A percentile compares a stretch with the other conserved stretches of the same genome.
These are phyloP conservation scores for Aspergillus sp. DNA, from an alignment of 2,329 filamentous ascomycete genomes.

Conservation along the genomic window DNA sequence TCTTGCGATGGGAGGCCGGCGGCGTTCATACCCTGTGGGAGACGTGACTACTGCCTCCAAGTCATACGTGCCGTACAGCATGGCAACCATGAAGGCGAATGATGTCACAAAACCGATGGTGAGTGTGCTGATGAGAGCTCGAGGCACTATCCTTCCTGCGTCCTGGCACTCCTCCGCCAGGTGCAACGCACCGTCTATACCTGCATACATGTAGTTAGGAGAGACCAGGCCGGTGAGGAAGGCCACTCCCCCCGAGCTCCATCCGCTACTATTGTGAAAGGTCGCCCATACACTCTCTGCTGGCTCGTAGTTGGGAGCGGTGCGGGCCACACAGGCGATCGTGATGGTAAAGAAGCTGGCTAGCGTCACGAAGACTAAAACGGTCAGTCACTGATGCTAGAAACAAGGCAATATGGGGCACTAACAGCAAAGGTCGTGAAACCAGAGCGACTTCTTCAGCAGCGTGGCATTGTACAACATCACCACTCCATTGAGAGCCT, in stretches of 20 bases:
- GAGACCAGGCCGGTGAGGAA: constrained; percentile 34
- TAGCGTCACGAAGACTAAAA: constrained; percentile 16
- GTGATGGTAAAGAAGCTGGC: constrained; percentile 21
- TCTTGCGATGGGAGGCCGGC: constrained; percentile 1
- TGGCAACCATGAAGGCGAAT: constrained; percentile 22
- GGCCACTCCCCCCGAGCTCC: constrained; percentile 24
- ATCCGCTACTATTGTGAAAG: constrained; percentile 25
- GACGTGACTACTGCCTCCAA: constrained; percentile 12
- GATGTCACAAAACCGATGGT: constrained; percentile 17
- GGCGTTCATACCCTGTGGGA: constrained; percentile 17
- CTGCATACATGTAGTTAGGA: constrained; percentile 30
- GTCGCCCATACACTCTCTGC: constrained; percentile 19
- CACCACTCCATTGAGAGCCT: constrained; percentile 11
- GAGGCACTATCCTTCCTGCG: constrained; percentile 22
- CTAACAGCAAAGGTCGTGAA: constrained; percentile 12
- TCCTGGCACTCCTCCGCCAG: constrained; percentile 29
- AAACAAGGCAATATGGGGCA: constrained; percentile 13
- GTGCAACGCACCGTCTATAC: constrained; percentile 23
- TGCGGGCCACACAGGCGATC: constrained; percentile 19
- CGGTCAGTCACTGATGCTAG: not conserved
- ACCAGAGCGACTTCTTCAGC: no score
- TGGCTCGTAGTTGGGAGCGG: no score
- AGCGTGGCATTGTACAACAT: constrained; percentile 16
- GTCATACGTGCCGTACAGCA: constrained; percentile 23
- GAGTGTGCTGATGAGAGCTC: constrained; percentile 21